Conservation (phyloP, 352 stramenopile species). For the Pythium inflatum region DNA sequence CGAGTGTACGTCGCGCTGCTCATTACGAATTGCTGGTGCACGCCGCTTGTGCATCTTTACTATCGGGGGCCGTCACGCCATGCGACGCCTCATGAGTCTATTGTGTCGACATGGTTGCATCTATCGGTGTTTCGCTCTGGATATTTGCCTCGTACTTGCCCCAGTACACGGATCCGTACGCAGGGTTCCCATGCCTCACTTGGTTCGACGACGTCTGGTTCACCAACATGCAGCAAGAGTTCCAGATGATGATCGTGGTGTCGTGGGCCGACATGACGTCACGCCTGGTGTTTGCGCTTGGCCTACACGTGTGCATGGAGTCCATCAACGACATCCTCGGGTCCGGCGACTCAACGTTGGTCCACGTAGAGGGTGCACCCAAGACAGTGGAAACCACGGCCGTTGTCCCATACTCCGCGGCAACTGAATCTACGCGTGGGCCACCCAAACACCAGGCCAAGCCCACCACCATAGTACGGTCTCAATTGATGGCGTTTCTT, state of each 20-base stretch:
- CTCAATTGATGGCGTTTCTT: too few species aligned
- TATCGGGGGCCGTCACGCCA: too few species aligned
- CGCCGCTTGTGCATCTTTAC: not conserved
- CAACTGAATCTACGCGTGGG: too few species aligned
- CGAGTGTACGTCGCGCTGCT: not conserved
- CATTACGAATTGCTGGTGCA: not conserved
- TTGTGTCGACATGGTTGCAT: too few species aligned
- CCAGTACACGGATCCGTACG: not conserved
- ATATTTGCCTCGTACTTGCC: not conserved
- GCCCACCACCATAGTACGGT: too few species aligned
- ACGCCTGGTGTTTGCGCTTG: not conserved
- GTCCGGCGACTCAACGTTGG: not conserved
- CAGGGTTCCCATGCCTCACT: not conserved
- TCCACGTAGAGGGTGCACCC: too few species aligned
- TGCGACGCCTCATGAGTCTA: too few species aligned
- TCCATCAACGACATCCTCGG: not conserved
- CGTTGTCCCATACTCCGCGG: too few species aligned
- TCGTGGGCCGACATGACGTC: not conserved
- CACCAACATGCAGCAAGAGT: not conserved
- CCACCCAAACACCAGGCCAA: too few species aligned
- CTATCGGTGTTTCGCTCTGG: too few species aligned
- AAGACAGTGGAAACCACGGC: too few species aligned
- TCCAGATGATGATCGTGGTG: conserved; percentile 1
- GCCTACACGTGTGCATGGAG: not conserved
- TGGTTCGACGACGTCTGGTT: not conserved